Evolutionary conservation across 1,284 basidiomycete species (phyloP).

Genomic region (Pseudozyma thailandica): DNA sequence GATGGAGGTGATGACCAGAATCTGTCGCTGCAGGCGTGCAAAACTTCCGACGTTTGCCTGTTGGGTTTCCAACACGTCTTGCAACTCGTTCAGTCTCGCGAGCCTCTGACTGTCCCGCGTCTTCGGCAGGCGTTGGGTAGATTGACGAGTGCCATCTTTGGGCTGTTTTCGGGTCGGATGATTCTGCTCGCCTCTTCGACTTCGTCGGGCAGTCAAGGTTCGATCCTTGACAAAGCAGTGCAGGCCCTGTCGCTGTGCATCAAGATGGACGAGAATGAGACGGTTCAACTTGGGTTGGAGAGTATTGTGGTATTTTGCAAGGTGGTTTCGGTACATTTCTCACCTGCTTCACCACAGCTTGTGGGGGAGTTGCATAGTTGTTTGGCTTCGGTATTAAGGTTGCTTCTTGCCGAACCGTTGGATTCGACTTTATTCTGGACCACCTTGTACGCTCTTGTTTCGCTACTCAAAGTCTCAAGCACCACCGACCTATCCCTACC

Average conservation of each 20-base stretch:
- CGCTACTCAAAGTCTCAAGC: slow-evolving; percentile 29
- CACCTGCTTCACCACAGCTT: slow-evolving; percentile 7
- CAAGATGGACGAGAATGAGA: slow-evolving; percentile 44
- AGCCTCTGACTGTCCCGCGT: slow-evolving; percentile 41
- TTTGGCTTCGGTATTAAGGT: slow-evolving; percentile 11
- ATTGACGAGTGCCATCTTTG: slow-evolving; percentile 30
- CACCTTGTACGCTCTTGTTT: slow-evolving; percentile 22
- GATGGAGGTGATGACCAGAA: slow-evolving; percentile 23
- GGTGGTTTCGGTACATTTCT: slow-evolving; percentile 12
- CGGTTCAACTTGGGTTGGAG: slow-evolving; percentile 34
- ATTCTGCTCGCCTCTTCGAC: slow-evolving; percentile 22
- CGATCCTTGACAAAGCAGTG: slow-evolving; percentile 26
- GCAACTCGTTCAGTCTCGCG: slow-evolving; percentile 16
- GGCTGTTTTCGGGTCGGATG: slow-evolving; percentile 30
- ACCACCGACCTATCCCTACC: slow-evolving; percentile 18
- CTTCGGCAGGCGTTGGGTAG: slow-evolving; percentile 35
- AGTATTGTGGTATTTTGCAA: slow-evolving; percentile 35
- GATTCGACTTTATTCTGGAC: slow-evolving; percentile 32
- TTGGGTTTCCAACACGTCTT: slow-evolving; percentile 48
- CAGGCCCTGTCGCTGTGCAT: slow-evolving; percentile 39
- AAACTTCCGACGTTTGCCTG: slow-evolving; percentile 51
- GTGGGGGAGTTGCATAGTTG: slow-evolving; percentile 14
- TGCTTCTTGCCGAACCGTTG: slow-evolving; percentile 34
- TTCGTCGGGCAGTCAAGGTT: neutral
- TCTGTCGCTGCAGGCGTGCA: slow-evolving; percentile 14